Evolutionary conservation across 352 stramenopile genomes (phyloP).

Genomic region (Lagenidium sp.): DNA sequence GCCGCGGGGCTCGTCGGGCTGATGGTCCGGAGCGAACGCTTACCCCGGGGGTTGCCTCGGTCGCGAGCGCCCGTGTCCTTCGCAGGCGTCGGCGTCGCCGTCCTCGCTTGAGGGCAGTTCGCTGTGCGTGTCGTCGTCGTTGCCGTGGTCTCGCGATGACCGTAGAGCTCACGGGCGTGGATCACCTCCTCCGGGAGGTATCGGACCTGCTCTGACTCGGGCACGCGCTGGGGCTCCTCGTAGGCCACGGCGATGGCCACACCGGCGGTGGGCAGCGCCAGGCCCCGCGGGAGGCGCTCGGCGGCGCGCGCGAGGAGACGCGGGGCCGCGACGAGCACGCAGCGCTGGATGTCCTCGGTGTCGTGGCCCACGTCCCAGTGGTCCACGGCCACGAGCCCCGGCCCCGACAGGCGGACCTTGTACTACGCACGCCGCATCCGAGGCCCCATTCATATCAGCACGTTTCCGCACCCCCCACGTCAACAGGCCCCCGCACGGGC

Average conservation of each 20-base stretch:
- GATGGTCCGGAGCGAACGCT: conserved; percentile 33
- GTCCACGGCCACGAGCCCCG: conserved; percentile 35
- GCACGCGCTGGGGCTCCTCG: conserved; percentile 38
- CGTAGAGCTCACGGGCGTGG: conserved; percentile 24
- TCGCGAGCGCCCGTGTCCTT: neutral
- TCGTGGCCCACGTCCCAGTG: conserved; percentile 49
- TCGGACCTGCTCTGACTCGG: conserved; percentile 44
- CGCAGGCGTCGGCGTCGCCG: no score
- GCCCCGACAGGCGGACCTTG: conserved; percentile 42
- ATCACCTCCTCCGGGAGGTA: conserved; percentile 39
- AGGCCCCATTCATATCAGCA: no score
- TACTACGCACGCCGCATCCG: conserved; percentile 23
- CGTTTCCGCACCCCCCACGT: no score
- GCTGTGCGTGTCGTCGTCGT: neutral
- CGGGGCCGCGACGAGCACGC: conserved; percentile 46
- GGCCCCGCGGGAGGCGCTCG: conserved; percentile 15
- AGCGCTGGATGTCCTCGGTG: conserved; percentile 47
- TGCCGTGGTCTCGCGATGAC: neutral
- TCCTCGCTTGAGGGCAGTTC: no score
- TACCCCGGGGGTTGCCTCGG: conserved; percentile 25
- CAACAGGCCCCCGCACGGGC: no score
- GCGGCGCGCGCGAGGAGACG: conserved; percentile 43
- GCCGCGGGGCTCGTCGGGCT: neutral
- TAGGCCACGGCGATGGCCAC: conserved; percentile 38
- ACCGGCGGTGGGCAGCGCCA: conserved; percentile 30